These are phyloP conservation scores for Trichoderma asperellum DNA, from an alignment of 2,329 filamentous ascomycete genomes.

Conservation along the genomic window DNA sequence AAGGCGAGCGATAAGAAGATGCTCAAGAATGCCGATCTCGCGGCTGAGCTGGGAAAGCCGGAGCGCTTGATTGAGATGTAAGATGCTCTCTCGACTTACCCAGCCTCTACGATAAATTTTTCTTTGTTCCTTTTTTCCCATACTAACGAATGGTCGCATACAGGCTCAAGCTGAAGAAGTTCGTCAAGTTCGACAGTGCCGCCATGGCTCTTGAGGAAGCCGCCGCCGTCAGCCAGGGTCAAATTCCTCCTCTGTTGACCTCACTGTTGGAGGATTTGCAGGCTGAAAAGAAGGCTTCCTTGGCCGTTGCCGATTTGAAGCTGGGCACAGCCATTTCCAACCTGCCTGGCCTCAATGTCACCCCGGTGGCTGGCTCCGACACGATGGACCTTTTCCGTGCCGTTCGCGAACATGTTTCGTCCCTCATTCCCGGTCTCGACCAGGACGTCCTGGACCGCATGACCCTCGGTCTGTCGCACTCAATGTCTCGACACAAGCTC, in stretches of 20 bases:
- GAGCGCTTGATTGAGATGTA: conserved; percentile 87
- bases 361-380: conserved; percentile 67
- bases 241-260: conserved; percentile 86
- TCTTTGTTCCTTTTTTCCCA: conserved; percentile 14
- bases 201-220: conserved; percentile 89
- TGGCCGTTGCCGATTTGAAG: conserved; percentile 93
- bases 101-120: conserved; percentile 5
- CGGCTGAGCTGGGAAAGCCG: conserved; percentile 73
- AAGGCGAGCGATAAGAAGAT: conserved; percentile 99
- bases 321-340: conserved; percentile 91
- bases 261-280: conserved; percentile 86
- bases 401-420: conserved; percentile 87
- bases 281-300: conserved; percentile 94
- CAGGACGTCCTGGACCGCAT: conserved; percentile 90
- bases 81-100: conserved; percentile 44
- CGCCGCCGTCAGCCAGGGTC: conserved; percentile 85
- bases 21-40: conserved; percentile 81
- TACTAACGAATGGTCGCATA: conserved; percentile 16
- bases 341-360: conserved; percentile 83
- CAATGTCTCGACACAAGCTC: conserved; percentile 93
- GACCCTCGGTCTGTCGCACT: conserved; percentile 94
- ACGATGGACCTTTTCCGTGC: conserved; percentile 86
- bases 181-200: conserved; percentile 95
- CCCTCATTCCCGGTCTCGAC: conserved; percentile 85
- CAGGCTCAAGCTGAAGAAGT: conserved; percentile 93